Evolutionary conservation across 768 basidiomycete species (phyloP).

Genomic region (Chiua virens): DNA sequence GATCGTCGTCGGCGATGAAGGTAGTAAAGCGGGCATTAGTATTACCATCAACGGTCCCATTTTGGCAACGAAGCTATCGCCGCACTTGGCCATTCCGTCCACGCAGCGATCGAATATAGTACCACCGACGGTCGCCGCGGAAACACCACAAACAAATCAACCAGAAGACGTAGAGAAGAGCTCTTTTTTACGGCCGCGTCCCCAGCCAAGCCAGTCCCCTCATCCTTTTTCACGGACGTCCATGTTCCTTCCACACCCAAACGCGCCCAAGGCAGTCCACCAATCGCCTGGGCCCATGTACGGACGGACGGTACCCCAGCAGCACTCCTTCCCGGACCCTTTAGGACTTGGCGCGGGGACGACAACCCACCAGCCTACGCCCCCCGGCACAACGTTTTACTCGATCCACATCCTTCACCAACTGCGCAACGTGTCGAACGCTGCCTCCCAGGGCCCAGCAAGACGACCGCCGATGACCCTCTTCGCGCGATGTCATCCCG

Average conservation of each 20-base stretch:
- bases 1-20: conserved; percentile 21
- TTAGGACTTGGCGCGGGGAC: conserved; percentile 4
- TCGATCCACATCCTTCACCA: conserved; percentile 28
- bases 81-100: conserved; percentile 5
- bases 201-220: conserved; percentile 10
- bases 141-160: conserved; percentile 2
- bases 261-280: conserved; percentile 44
- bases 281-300: conserved; percentile 57
- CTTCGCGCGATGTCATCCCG: conserved; percentile 55
- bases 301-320: conserved; percentile 36
- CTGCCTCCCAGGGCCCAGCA: conserved; percentile 20
- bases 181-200: conserved; percentile 29
- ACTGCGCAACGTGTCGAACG: conserved; percentile 19
- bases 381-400: conserved; percentile 30
- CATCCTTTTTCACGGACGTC: conserved; percentile 37
- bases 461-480: conserved; percentile 44
- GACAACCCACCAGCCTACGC: background rate
- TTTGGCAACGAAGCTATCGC: conserved; percentile 12
- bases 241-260: conserved; percentile 54
- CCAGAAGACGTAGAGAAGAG: conserved; percentile 11
- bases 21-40: conserved; percentile 4
- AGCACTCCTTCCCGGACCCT: conserved; percentile 10
- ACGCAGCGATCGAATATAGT: conserved; percentile 13
- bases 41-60: background rate
- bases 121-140: conserved; percentile 14